Base-by-base conservation (phyloP, 148 eudicot species). In the Camellia sinensis region DNA sequence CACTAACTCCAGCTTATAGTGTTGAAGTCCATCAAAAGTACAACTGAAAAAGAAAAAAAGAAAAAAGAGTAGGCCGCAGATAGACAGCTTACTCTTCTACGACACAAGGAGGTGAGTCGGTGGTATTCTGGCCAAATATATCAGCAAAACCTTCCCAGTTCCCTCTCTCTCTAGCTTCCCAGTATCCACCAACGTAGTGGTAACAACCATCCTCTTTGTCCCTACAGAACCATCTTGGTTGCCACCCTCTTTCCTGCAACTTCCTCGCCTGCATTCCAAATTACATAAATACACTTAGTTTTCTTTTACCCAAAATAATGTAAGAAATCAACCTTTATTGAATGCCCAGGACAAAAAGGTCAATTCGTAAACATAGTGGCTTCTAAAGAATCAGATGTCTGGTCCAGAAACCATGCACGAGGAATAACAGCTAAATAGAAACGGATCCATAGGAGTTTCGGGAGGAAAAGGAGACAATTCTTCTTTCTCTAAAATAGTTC, bases 191-290 rank as follows among this genome's bases (percentile, higher is more conserved):
- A 37, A 56, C 72, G 68, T 95, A 95, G 40, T 87, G 87, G 54
- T 90, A 95, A 83, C 96, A 91, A 41, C 97, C 96, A 69, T 95
- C 98, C 77, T 90, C 98, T 82, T 67, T 82, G 59, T 95, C 94
- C 84, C 83, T 93, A 69, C 73, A 81, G 74, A 93, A 95, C 98
- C 98, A 95, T 86, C 92, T 90, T 43, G 98, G 98, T 84, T 87
- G 86, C 97, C 98, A 95, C 12, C 98, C 98, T 80, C 94, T 90
- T 80, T 95, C 98, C 88, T 95, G 98, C 86, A 95, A 75, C 84
- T 80, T 93, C 91, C 97, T 87, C 72, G 98, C 97, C 98, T 95
- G 90, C 73, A 72, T 37, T 52, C 61, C 72, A 11, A 61, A 74
- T 56, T 56, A 46, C 41, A 52, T 59, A 10, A 59, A 45, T 60